Percentiles rank a stretch among this genome's conserved stretches.
phyloP scores from a whole-genome alignment of 345 rosid genomes.

The Eucalyptus lansdowneana region DNA sequence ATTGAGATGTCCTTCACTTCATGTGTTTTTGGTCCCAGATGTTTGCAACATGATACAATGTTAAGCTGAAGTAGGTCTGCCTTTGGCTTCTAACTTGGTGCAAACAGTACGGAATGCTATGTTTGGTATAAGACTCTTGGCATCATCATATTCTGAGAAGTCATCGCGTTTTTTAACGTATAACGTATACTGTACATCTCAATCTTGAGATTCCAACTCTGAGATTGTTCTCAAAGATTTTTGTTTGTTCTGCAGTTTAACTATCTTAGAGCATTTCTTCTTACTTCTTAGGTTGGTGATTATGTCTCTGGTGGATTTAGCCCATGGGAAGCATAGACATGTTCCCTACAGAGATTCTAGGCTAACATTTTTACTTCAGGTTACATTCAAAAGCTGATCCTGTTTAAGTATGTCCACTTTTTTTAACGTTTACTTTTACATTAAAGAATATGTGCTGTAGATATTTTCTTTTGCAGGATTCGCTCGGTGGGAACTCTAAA shows the following conservation, averaged over 20 bases:
- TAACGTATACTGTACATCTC: neutral
- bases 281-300: slow-evolving; percentile 66
- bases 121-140: neutral
- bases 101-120: neutral
- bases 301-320: slow-evolving; percentile 94
- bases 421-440: neutral
- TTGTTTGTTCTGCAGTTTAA: neutral
- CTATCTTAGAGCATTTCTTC: neutral
- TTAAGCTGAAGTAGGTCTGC: neutral
- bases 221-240: neutral
- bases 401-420: neutral
- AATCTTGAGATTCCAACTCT: neutral
- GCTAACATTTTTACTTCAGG: slow-evolving; percentile 94
- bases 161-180: neutral
- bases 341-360: slow-evolving; percentile 97
- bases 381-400: slow-evolving; percentile 12
- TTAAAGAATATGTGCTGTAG: neutral
- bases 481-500: slow-evolving; percentile 92
- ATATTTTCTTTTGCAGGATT: slow-evolving; percentile 53
- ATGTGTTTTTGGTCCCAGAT: neutral
- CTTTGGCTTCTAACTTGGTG: neutral
- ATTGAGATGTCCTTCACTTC: neutral
- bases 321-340: slow-evolving; percentile 90
- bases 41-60: neutral
- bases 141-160: neutral